phyloP scores from a whole-genome alignment of 805 yeast genomes.

The Geotrichum ghanense region DNA sequence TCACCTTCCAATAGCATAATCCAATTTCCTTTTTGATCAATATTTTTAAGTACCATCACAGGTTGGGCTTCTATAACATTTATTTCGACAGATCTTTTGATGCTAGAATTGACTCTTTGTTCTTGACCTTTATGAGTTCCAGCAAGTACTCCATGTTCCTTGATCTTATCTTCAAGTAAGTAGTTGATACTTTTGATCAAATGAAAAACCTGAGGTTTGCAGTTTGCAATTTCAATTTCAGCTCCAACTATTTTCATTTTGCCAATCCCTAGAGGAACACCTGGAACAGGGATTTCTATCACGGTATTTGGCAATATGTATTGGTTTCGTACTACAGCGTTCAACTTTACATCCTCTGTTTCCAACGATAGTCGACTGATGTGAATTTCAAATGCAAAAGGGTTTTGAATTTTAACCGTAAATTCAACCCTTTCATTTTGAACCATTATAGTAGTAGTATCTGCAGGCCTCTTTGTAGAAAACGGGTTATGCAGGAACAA shows the following conservation, averaged over 20 bases:
- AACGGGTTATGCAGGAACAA: constrained; percentile 50
- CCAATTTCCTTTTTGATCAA: constrained; percentile 52
- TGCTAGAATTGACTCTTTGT: neutral
- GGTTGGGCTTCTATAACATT: constrained; percentile 47
- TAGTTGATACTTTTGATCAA: constrained; percentile 6
- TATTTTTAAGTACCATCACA: constrained; percentile 37
- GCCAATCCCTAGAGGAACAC: constrained; percentile 35
- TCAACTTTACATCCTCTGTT: constrained; percentile 16
- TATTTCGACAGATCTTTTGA: constrained; percentile 21
- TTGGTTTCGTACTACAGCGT: constrained; percentile 16
- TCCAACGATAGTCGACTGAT: constrained; percentile 29
- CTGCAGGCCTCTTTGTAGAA: constrained; percentile 16
- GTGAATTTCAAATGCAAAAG: constrained; percentile 63
- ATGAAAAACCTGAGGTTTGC: constrained; percentile 32
- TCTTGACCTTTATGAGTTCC: neutral
- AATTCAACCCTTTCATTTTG: constrained; percentile 57
- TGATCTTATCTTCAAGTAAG: constrained; percentile 9
- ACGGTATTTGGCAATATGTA: constrained; percentile 19
- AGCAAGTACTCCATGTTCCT: constrained; percentile 21
- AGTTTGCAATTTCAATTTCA: constrained; percentile 38
- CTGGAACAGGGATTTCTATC: constrained; percentile 15
- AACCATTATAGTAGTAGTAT: constrained; percentile 29
- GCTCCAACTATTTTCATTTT: constrained; percentile 40
- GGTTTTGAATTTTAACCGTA: constrained; percentile 55
- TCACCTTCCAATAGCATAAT: constrained; percentile 77